Evolutionary conservation across 2,329 filamentous ascomycete species (phyloP).

Genomic region (Nemania sp.): DNA sequence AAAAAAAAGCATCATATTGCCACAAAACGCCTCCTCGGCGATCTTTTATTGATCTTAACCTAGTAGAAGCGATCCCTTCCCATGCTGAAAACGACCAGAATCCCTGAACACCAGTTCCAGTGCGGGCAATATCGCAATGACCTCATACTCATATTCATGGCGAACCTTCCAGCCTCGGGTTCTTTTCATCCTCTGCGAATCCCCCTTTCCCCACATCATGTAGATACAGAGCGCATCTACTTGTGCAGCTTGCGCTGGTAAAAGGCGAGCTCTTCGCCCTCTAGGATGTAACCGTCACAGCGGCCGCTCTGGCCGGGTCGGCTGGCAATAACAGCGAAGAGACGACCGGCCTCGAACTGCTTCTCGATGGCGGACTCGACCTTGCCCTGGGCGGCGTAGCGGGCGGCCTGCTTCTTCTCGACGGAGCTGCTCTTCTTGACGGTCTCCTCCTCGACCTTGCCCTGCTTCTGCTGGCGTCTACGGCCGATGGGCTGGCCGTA

Average conservation of each 20-base stretch:
- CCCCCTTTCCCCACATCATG: slow-evolving; percentile 17
- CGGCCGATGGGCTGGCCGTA: slow-evolving; percentile 93
- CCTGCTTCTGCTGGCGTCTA: slow-evolving; percentile 87
- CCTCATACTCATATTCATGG: slow-evolving; percentile 43
- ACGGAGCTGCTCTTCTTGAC: slow-evolving; percentile 95
- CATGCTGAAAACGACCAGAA: slow-evolving; percentile 52
- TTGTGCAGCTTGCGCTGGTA: slow-evolving; percentile 99
- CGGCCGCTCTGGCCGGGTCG: slow-evolving; percentile 97
- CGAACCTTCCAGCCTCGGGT: slow-evolving; percentile 33
- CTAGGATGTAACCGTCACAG: slow-evolving; percentile 96
- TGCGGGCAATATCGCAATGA: slow-evolving; percentile 47
- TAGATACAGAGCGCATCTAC: slow-evolving; percentile 66
- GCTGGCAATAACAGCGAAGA: slow-evolving; percentile 92
- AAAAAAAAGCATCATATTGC: slow-evolving; percentile 31
- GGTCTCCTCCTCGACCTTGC: slow-evolving; percentile 73
- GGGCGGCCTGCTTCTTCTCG: slow-evolving; percentile 94
- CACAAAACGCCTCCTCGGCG: slow-evolving; percentile 45
- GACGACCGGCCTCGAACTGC: slow-evolving; percentile 99
- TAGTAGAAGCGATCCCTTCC: slow-evolving; percentile 51
- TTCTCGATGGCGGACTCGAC: slow-evolving; percentile 92
- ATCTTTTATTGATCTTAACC: slow-evolving; percentile 53
- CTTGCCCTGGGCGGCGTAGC: slow-evolving; percentile 87
- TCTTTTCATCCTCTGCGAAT: slow-evolving; percentile 39
- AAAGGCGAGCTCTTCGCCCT: slow-evolving; percentile 99
- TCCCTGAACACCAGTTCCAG: slow-evolving; percentile 54